Evolutionary conservation across 352 stramenopile genomes (phyloP), one percentile per base, ranked within the genome.

Genomic region (Hyaloperonospora brassicae): DNA sequence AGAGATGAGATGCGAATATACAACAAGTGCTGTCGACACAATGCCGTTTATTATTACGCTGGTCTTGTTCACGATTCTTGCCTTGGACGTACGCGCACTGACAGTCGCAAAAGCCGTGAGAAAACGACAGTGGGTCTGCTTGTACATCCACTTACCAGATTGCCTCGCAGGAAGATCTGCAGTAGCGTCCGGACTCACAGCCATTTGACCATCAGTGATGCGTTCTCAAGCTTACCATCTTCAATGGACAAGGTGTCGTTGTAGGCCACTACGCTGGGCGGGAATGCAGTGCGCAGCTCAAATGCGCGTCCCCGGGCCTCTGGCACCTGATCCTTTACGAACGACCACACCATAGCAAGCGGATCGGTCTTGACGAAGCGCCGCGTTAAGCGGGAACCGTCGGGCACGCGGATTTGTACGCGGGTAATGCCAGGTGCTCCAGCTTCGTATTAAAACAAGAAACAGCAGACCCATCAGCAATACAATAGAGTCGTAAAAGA

Each of bases 171-270:
- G 40, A 34, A 35, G 34, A 41, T 47, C 55, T 22, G 36, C 17
- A 21, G n/a, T 17, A 11, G 30, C 25, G 22, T 42, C 22, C 43
- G 49, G 47, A 17, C 47, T 70, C 46, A 73, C 14, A 73, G 58
- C 83, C 83, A 93, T 44, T 89, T 79, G 59, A 93, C 67, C 66
- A 87, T 84, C 38, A 93, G 64, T 49, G 79, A 84, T 39, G 79
- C 78, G 53, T 89, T 89, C 46, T 79, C 76, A 9, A 93, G 71
- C 40, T 87, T 75, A 23, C 76, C 65, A 35, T 88, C 79, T 36
- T 70, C 66, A 40, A 93, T 73, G 14, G 75, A 74, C 12, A 70
- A 53, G 0, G 70, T 67, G 6, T 88, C 76, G 39, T 71, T 75
- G 47, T 76, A 76, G 7, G 61, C 61, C 24, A 93, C 60, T 2